phyloP scores from a whole-genome alignment of 352 stramenopile species.

The Aphanomyces stellatus region DNA sequence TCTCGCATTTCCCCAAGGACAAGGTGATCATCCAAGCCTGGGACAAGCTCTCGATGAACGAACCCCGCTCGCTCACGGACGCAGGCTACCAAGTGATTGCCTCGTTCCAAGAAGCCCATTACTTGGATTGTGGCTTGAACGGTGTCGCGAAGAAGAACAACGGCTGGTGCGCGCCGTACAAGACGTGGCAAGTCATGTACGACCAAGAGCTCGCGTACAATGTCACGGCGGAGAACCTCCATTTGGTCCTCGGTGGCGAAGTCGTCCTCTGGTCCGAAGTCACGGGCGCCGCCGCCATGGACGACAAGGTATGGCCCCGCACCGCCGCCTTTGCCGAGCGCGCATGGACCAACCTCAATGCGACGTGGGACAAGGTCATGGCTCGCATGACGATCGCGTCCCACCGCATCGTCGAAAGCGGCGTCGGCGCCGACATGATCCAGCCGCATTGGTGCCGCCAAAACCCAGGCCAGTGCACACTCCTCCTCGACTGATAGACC shows the following conservation, averaged over 20 bases:
- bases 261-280: slow-evolving; percentile 19
- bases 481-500: no score
- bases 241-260: not conserved
- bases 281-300: not conserved
- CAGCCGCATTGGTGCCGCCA: slow-evolving; percentile 18
- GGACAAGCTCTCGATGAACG: not conserved
- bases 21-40: slow-evolving; percentile 2
- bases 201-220: not conserved
- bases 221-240: not conserved
- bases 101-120: slow-evolving; percentile 1
- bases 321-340: slow-evolving; percentile 13
- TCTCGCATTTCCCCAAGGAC: slow-evolving; percentile 4
- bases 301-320: slow-evolving; percentile 14
- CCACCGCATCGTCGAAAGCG: slow-evolving; percentile 11
- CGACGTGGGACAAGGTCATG: slow-evolving; percentile 15
- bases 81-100: not conserved
- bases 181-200: slow-evolving; percentile 16
- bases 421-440: not conserved
- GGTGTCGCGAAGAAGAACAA: not conserved
- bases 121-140: slow-evolving; percentile 9
- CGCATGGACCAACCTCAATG: slow-evolving; percentile 18
- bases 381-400: slow-evolving; percentile 7
- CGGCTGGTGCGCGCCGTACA: slow-evolving; percentile 10
- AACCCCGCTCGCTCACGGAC: not conserved
- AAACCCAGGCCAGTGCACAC: slow-evolving; percentile 2